Percentiles rank a stretch among this genome's conserved stretches.
Evolutionary conservation across 177 flowering plant genomes (phyloP).

Genomic region (Vitis hybrid): DNA sequence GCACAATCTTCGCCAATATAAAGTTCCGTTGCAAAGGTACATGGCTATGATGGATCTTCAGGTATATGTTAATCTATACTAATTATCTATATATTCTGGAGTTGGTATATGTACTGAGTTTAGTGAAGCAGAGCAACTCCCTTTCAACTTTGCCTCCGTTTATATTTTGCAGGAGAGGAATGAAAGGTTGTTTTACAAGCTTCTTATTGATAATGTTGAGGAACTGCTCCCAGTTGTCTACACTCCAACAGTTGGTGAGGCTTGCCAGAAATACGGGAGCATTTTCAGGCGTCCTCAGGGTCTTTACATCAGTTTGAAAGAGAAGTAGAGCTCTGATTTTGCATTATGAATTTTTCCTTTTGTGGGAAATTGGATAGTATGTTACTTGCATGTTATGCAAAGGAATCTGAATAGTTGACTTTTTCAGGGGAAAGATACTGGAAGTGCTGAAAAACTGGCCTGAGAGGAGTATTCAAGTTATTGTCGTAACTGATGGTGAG

Average conservation of each 20-base stretch:
- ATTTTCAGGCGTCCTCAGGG: conserved; percentile 89
- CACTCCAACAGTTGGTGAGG: conserved; percentile 91
- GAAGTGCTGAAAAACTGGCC: conserved; percentile 84
- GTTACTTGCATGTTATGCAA: background rate
- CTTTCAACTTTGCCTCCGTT: background rate
- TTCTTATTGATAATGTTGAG: conserved; percentile 81
- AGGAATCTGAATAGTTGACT: background rate
- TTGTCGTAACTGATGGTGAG: conserved; percentile 84
- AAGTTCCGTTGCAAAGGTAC: conserved; percentile 61
- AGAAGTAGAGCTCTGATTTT: conserved; percentile 46
- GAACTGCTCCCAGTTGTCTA: conserved; percentile 84
- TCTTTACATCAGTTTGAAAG: conserved; percentile 77
- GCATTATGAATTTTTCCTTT: background rate
- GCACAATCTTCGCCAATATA: conserved; percentile 51
- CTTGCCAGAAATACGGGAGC: conserved; percentile 92
- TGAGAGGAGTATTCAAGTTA: conserved; percentile 63
- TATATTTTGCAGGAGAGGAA: conserved; percentile 68
- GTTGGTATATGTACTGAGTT: background rate
- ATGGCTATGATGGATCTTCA: conserved; percentile 77
- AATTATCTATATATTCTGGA: background rate
- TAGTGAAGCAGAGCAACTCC: background rate
- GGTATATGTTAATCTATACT: conserved; percentile 18
- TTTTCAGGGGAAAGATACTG: conserved; percentile 67
- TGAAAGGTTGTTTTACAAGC: conserved; percentile 81
- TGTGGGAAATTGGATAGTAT: background rate